Percentiles rank a stretch among this genome's conserved stretches.
Conservation (phyloP, 345 rosid species). For the Crucihimalaya himalaica region DNA sequence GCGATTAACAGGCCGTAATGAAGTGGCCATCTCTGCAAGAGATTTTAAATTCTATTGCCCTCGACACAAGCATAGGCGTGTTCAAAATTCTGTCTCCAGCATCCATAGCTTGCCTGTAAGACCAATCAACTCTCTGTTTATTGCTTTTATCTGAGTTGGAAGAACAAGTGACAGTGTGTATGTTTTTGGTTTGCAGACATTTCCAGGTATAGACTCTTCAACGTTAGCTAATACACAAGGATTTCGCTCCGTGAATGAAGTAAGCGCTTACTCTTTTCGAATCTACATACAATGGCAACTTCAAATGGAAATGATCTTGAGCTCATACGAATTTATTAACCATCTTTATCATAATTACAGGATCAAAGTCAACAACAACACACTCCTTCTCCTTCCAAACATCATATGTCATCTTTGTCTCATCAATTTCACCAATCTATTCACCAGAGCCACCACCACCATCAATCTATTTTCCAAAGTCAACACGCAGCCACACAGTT, state of each 20-base stretch:
- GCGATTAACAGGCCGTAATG: constrained; percentile 78
- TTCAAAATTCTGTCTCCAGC: constrained; percentile 51
- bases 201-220: constrained; percentile 55
- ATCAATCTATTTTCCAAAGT: constrained; percentile 61
- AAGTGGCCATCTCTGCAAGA: constrained; percentile 68
- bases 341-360: constrained; percentile 40
- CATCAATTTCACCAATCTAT: constrained; percentile 77
- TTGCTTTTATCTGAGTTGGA: background rate
- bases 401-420: constrained; percentile 58
- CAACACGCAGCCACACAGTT: constrained; percentile 63
- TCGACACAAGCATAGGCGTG: constrained; percentile 81
- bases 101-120: constrained; percentile 72
- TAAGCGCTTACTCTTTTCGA: constrained; percentile 39
- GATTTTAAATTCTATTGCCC: constrained; percentile 93
- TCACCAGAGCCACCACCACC: constrained; percentile 63
- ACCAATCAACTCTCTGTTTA: background rate
- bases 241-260: constrained; percentile 60
- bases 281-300: background rate
- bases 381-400: constrained; percentile 59
- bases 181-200: constrained; percentile 55
- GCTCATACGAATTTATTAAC: background rate
- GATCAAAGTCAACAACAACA: constrained; percentile 57
- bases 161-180: constrained; percentile 9
- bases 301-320: constrained; percentile 15
- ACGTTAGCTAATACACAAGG: constrained; percentile 58